Evolutionary conservation across 306 rosid species (phyloP).

Genomic region (Potentilla sterilis): DNA sequence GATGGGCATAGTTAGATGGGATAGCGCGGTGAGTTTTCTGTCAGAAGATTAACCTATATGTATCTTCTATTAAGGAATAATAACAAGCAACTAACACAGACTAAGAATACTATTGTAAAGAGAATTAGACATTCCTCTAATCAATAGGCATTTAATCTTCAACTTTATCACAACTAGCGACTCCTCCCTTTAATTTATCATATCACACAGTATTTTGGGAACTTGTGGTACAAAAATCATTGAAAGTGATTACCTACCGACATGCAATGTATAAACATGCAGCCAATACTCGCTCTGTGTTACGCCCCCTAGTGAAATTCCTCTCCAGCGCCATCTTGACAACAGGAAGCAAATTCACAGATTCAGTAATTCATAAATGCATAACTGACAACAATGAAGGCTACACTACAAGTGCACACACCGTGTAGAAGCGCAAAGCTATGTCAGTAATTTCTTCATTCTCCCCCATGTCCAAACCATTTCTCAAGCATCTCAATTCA

Average conservation of each 20-base stretch:
- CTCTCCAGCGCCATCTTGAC: slow-evolving; percentile 66
- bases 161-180: not conserved
- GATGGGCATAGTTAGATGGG: too few relatives aligned
- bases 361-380: slow-evolving; percentile 15
- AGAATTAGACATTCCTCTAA: not conserved
- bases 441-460: slow-evolving; percentile 31
- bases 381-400: not conserved
- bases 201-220: not conserved
- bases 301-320: slow-evolving; percentile 77
- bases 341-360: slow-evolving; percentile 19
- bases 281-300: slow-evolving; percentile 65
- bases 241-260: slow-evolving; percentile 41
- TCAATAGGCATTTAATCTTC: not conserved
- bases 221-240: not conserved
- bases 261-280: slow-evolving; percentile 86
- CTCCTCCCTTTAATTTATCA: not conserved
- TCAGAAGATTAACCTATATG: too few relatives aligned
- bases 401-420: slow-evolving; percentile 24
- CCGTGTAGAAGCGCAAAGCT: slow-evolving; percentile 49
- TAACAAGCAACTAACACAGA: not conserved
- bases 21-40: too few relatives aligned
- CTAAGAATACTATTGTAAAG: not conserved
- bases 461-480: slow-evolving; percentile 45
- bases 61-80: too few relatives aligned
- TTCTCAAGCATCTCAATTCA: slow-evolving; percentile 33